A percentile compares a stretch with the other conserved stretches of the same genome.
Conservation (phyloP, 139 green algal genomes). For the Chlamydomonas sphaeroides region DNA sequence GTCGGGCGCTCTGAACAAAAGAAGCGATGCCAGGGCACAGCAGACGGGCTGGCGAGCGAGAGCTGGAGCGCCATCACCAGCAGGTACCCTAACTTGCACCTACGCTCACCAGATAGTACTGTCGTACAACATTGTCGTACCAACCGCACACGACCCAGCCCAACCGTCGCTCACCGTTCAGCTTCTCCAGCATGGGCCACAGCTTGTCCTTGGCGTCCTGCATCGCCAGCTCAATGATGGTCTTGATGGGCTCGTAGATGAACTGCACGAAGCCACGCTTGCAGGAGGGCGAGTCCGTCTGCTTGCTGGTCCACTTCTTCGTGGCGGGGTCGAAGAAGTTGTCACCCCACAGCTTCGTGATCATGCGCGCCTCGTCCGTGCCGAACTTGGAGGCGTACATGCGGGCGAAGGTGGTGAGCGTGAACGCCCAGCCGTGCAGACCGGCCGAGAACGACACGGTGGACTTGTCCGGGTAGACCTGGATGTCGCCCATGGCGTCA, state of each 20-base stretch:
- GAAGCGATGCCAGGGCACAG: no score
- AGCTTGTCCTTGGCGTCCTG: constrained; percentile 97
- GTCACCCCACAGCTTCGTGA: constrained; percentile 74
- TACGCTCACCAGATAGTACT: no score
- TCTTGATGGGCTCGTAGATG: constrained; percentile 97
- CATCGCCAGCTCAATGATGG: constrained; percentile 95
- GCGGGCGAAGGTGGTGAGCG: constrained; percentile 96
- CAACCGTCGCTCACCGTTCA: constrained; percentile 56
- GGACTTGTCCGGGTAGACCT: constrained; percentile 97
- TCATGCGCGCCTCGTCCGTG: constrained; percentile 74
- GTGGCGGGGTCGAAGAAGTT: constrained; percentile 98
- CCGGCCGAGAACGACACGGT: constrained; percentile 98
- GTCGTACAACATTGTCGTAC: neutral
- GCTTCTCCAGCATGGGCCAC: constrained; percentile 94
- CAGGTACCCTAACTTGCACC: no score
- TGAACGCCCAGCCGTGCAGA: constrained; percentile 99
- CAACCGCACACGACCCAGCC: neutral
- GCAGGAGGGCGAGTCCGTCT: constrained; percentile 89
- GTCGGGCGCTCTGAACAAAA: no score
- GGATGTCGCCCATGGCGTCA: constrained; percentile 93
- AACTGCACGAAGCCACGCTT: constrained; percentile 98
- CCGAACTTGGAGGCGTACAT: constrained; percentile 99
- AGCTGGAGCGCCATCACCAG: no score
- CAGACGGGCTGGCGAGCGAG: no score
- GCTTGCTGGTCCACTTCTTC: constrained; percentile 98